A percentile compares a stretch with the other conserved stretches of the same genome.
Evolutionary conservation across 768 basidiomycete species (phyloP).

Genomic region (Scleroderma bovista): DNA sequence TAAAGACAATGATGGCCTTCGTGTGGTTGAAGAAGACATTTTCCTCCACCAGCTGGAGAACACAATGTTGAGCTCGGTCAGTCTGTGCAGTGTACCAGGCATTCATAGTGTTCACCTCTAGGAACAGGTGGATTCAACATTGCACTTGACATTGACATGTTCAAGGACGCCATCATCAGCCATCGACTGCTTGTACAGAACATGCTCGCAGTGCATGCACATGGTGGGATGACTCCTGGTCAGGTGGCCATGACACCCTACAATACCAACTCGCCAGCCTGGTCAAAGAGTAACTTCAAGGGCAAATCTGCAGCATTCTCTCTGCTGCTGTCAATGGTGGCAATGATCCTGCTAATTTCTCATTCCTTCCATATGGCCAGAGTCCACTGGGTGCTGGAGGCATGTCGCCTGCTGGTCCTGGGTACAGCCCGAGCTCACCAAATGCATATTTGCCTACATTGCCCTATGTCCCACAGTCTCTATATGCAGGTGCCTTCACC

Average conservation of each 20-base stretch:
- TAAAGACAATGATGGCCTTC: slow-evolving; percentile 71
- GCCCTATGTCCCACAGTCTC: no score
- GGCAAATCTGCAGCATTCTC: no score
- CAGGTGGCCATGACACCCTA: no score
- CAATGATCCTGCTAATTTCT: no score
- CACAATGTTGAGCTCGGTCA: slow-evolving; percentile 94
- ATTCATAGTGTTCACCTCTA: slow-evolving; percentile 97
- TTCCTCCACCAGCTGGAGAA: slow-evolving; percentile 95
- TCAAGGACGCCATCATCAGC: slow-evolving; percentile 97
- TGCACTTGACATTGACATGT: slow-evolving; percentile 93
- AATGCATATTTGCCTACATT: no score
- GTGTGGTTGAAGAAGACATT: slow-evolving; percentile 82
- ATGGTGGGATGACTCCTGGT: slow-evolving; percentile 89
- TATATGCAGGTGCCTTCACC: slow-evolving; percentile 82
- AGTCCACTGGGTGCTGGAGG: no score
- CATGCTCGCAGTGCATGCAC: slow-evolving; percentile 70
- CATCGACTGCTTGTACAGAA: slow-evolving; percentile 87
- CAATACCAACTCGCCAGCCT: no score
- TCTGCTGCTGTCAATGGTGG: no score
- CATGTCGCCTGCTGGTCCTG: no score
- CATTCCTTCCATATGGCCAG: no score
- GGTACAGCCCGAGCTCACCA: no score
- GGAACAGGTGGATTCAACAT: slow-evolving; percentile 97
- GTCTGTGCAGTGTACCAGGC: slow-evolving; percentile 84
- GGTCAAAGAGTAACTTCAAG: no score